A percentile compares a stretch with the other conserved stretches of the same genome.
Conservation (phyloP, 1,284 basidiomycete species). For the Cryptococcus floricola region DNA sequence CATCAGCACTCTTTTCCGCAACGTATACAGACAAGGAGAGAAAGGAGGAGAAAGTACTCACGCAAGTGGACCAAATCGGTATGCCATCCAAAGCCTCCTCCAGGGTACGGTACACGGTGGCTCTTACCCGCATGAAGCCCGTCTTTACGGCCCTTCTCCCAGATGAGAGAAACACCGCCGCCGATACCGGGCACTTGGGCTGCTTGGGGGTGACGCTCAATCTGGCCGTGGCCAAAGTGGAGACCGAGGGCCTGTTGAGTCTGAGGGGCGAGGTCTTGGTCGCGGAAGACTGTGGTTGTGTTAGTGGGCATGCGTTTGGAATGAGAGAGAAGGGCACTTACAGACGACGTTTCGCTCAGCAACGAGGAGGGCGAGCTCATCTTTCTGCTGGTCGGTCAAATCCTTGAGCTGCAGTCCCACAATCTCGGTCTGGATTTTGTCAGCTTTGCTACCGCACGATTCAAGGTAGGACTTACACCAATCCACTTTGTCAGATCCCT, state of each 20-base stretch:
- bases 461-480: conserved; percentile 19
- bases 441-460: neutral
- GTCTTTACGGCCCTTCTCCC: conserved; percentile 25
- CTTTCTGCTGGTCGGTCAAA: conserved; percentile 31
- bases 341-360: conserved; percentile 15
- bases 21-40: no score
- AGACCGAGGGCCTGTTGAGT: conserved; percentile 32
- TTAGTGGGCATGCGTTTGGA: neutral
- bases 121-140: conserved; percentile 7
- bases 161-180: conserved; percentile 19
- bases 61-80: conserved; percentile 65
- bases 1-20: neutral
- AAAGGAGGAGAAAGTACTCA: neutral
- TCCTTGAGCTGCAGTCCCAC: conserved; percentile 30
- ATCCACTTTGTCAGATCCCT: conserved; percentile 27
- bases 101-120: conserved; percentile 21
- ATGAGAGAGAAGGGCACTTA: conserved; percentile 7
- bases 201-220: conserved; percentile 66
- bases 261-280: conserved; percentile 38
- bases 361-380: conserved; percentile 32
- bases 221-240: conserved; percentile 34
- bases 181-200: conserved; percentile 24
- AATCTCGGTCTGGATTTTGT: conserved; percentile 29
- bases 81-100: conserved; percentile 59
- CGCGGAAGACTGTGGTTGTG: conserved; percentile 28